Percentiles rank a stretch among this genome's conserved stretches.
Conservation (phyloP, 2,329 filamentous ascomycete species). For the Fusarium luffae region DNA sequence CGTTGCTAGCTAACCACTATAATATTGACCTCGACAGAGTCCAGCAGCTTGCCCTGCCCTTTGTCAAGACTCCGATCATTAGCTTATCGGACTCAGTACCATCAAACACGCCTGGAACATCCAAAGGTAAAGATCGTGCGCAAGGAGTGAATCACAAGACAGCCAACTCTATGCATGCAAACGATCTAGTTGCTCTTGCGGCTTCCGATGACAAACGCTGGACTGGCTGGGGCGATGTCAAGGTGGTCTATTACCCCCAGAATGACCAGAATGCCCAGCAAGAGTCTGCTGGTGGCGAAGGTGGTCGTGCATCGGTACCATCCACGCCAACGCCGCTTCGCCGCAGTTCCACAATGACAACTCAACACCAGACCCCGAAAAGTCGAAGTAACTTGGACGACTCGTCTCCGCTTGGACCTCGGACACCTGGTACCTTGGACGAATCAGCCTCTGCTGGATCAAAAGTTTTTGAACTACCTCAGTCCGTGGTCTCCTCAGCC, state of each 20-base stretch:
- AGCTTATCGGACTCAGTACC: slow-evolving; percentile 64
- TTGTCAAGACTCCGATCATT: slow-evolving; percentile 75
- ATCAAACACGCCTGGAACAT: slow-evolving; percentile 64
- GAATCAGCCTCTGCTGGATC: slow-evolving; percentile 57
- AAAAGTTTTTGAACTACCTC: slow-evolving; percentile 73
- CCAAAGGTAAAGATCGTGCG: slow-evolving; percentile 82
- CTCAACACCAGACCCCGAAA: slow-evolving; percentile 57
- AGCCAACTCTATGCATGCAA: slow-evolving; percentile 75
- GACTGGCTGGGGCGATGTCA: slow-evolving; percentile 84
- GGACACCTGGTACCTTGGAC: slow-evolving; percentile 54
- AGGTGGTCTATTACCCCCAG: slow-evolving; percentile 79
- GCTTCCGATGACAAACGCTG: slow-evolving; percentile 69
- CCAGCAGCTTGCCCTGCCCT: slow-evolving; percentile 83
- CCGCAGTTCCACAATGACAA: slow-evolving; percentile 69
- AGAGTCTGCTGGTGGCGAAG: slow-evolving; percentile 41
- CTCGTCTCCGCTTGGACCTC: slow-evolving; percentile 61
- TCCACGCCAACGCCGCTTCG: slow-evolving; percentile 80
- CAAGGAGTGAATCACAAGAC: slow-evolving; percentile 55
- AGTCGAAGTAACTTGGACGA: slow-evolving; percentile 53
- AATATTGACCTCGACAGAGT: slow-evolving; percentile 83
- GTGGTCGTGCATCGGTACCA: slow-evolving; percentile 61
- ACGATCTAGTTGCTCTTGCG: slow-evolving; percentile 82
- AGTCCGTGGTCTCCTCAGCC: slow-evolving; percentile 62
- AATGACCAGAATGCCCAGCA: slow-evolving; percentile 46
- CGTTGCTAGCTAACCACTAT: slow-evolving; percentile 86